Base-by-base conservation (phyloP, 108 stramenopile genomes). In the Skeletonema marinoi region DNA sequence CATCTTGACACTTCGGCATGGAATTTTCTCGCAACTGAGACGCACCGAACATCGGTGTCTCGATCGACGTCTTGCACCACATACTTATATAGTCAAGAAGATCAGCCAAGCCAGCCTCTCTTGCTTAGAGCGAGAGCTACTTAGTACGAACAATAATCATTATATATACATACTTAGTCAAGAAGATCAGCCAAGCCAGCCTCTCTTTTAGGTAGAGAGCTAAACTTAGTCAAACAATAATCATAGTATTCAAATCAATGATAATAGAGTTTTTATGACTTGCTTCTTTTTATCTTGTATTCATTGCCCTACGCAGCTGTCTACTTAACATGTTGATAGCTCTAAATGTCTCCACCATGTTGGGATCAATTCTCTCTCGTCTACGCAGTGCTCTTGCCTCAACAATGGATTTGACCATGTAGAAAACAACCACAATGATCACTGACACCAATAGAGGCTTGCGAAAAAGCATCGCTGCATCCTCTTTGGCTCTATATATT, bases 331-430 rank as follows among this genome's bases (percentile, higher is more conserved):
- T 86, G 25, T 86, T 83, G 48, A 88, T 78, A 1, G 90, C 88
- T 38, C 74, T 77, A 66, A 86, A 91, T 0, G 80, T 87, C 46
- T 91, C 85, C 38, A 91, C 76, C 72, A 88, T 75, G 32, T 86
- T 83, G 7, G 80, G 87, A 61, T 88, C 85, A 30, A 77, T 59
- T 48, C 69, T 63, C 36, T 85, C 51, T 60, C 75, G 78, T 51
- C 36, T 31, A 11, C 56, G 33, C 63, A 65, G 60, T 32, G 75
- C 86, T 50, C 65, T 46, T 12, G 44, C 66, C 10, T 30, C 65
- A 48, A 87, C 73, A n/a, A 84, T 51, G 14, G 75, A 74, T 46
- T 79, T 77, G 35, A 68, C 67, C 64, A 86, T 70, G 14, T 72
- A 68, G 16, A 73, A 74, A 7, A 71, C 29, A 0, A 71, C 31